A percentile compares a stretch with the other conserved stretches of the same genome.
These are phyloP conservation scores for Epichloe coenophiala DNA, from an alignment of 2,329 filamentous ascomycete species.

Conservation along the genomic window DNA sequence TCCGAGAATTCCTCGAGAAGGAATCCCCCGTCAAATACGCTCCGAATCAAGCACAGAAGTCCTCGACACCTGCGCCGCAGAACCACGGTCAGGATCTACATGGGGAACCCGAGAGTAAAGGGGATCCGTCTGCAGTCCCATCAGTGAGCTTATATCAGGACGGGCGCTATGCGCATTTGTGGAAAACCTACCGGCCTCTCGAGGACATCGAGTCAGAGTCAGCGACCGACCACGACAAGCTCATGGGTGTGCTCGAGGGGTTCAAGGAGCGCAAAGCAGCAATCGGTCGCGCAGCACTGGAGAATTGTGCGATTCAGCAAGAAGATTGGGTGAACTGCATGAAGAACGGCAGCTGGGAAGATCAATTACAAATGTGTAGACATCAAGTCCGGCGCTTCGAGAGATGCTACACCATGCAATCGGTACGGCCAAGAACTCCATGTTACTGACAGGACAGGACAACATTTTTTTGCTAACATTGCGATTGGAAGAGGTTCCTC, in stretches of 20 bases:
- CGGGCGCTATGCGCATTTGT: slow-evolving; percentile 67
- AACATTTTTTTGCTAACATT: not conserved
- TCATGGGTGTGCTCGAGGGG: slow-evolving; percentile 65
- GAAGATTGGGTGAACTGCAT: slow-evolving; percentile 75
- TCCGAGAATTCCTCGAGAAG: slow-evolving; percentile 73
- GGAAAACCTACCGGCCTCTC: slow-evolving; percentile 79
- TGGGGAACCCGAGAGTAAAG: slow-evolving; percentile 8
- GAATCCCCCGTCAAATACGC: slow-evolving; percentile 65
- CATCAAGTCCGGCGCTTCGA: slow-evolving; percentile 66
- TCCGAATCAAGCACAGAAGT: slow-evolving; percentile 13
- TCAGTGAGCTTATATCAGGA: slow-evolving; percentile 41
- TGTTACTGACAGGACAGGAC: no score
- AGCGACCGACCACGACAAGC: slow-evolving; percentile 66
- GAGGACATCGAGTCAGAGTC: slow-evolving; percentile 52
- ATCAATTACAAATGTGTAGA: slow-evolving; percentile 67
- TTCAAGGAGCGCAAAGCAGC: slow-evolving; percentile 71
- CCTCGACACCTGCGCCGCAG: slow-evolving; percentile 5
- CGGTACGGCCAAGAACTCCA: slow-evolving; percentile 30
- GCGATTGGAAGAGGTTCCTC: slow-evolving; percentile 54
- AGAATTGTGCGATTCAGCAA: slow-evolving; percentile 88
- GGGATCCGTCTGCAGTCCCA: slow-evolving; percentile 24
- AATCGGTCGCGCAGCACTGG: slow-evolving; percentile 70
- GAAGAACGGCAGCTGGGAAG: slow-evolving; percentile 51
- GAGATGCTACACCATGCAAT: slow-evolving; percentile 80
- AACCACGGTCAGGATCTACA: slow-evolving; percentile 6